Conservation (phyloP, 129 eudicot species). For the Flaveria sonorensis region DNA sequence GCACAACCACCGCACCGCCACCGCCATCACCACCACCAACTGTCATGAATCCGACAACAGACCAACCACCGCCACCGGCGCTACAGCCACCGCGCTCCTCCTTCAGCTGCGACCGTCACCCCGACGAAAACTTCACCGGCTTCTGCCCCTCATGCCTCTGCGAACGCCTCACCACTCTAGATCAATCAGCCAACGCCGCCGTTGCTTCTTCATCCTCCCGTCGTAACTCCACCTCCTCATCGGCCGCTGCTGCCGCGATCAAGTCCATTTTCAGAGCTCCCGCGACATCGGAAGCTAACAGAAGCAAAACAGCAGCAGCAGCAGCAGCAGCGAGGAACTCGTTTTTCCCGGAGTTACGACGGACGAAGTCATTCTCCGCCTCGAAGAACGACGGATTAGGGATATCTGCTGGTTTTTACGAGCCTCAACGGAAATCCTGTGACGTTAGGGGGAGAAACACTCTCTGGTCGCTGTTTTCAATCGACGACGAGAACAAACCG, state of each 20-base stretch:
- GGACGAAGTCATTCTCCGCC: slow-evolving; percentile 80
- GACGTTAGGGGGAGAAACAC: slow-evolving; percentile 78
- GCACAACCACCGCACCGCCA: neutral
- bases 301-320: neutral
- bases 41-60: slow-evolving; percentile 58
- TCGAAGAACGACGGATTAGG: slow-evolving; percentile 66
- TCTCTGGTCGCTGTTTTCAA: slow-evolving; percentile 61
- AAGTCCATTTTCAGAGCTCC: slow-evolving; percentile 51
- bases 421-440: slow-evolving; percentile 88
- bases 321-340: slow-evolving; percentile 32
- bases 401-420: slow-evolving; percentile 48
- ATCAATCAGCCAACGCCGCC: slow-evolving; percentile 47
- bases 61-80: slow-evolving; percentile 55
- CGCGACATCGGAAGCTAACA: slow-evolving; percentile 20
- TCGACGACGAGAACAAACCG: slow-evolving; percentile 54
- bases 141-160: slow-evolving; percentile 87
- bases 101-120: slow-evolving; percentile 86
- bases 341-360: slow-evolving; percentile 69
- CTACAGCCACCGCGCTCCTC: slow-evolving; percentile 68
- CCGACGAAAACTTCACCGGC: slow-evolving; percentile 75
- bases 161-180: slow-evolving; percentile 82
- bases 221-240: slow-evolving; percentile 55
- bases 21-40: slow-evolving; percentile 26
- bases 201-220: slow-evolving; percentile 52
- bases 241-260: slow-evolving; percentile 68